A percentile compares a stretch with the other conserved stretches of the same genome.
Conservation (phyloP, 208 protist genomes). For the Trypanosoma mega region DNA sequence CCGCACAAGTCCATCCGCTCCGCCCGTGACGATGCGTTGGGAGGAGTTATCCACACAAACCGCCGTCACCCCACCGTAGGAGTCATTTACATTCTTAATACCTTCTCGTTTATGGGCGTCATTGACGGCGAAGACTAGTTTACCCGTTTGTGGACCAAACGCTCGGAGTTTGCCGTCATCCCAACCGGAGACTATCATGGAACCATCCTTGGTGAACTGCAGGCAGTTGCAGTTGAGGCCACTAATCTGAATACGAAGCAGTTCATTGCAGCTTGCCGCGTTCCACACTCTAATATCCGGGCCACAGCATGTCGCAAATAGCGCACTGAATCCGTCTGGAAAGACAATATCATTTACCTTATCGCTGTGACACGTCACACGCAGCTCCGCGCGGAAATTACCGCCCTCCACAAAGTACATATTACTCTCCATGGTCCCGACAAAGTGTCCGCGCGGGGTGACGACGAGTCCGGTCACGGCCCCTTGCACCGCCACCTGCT, state of each 20-base stretch:
- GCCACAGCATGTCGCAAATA: slow-evolving; percentile 95
- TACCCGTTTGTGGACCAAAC: slow-evolving; percentile 95
- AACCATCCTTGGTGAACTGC: slow-evolving; percentile 91
- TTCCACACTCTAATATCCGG: slow-evolving; percentile 96
- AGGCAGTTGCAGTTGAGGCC: slow-evolving; percentile 93
- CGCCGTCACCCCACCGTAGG: slow-evolving; percentile 87
- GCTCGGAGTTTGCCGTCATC: slow-evolving; percentile 94
- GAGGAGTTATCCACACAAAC: slow-evolving; percentile 75
- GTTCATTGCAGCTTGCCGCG: slow-evolving; percentile 82
- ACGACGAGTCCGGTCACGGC: slow-evolving; percentile 87
- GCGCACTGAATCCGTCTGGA: slow-evolving; percentile 88
- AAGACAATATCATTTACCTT: slow-evolving; percentile 93
- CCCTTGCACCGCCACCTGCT: slow-evolving; percentile 64
- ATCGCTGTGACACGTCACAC: slow-evolving; percentile 93
- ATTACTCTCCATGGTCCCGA: slow-evolving; percentile 87
- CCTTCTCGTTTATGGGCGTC: slow-evolving; percentile 93
- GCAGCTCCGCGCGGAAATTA: slow-evolving; percentile 89
- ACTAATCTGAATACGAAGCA: slow-evolving; percentile 93
- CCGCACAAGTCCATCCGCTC: slow-evolving; percentile 92
- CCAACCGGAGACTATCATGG: slow-evolving; percentile 93
- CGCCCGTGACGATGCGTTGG: slow-evolving; percentile 85
- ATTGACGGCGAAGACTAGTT: slow-evolving; percentile 95
- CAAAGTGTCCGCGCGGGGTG: slow-evolving; percentile 80
- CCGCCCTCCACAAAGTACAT: slow-evolving; percentile 91
- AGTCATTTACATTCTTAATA: slow-evolving; percentile 50